Conservation (phyloP, 371 early-diverging fungal genomes). For the Actinomortierella ambigua region DNA sequence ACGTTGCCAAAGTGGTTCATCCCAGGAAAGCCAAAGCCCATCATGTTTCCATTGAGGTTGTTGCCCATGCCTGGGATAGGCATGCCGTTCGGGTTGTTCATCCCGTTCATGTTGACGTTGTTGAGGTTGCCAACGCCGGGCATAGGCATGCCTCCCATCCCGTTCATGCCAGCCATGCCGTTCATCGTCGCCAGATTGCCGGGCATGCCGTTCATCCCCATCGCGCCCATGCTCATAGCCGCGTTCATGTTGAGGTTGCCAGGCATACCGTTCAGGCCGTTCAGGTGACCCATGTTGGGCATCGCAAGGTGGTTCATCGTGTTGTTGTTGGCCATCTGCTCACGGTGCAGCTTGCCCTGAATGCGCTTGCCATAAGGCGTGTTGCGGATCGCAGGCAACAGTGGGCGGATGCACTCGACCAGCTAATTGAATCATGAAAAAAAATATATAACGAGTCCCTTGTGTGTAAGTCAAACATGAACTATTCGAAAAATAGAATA, state of each 20-base stretch:
- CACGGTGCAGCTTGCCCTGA: slow-evolving; percentile 76
- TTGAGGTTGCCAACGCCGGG: slow-evolving; percentile 12
- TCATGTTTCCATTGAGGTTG: slow-evolving; percentile 27
- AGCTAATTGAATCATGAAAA: slow-evolving; percentile 46
- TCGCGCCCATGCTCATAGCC: slow-evolving; percentile 11
- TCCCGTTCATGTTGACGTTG: slow-evolving; percentile 14
- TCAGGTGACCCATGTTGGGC: slow-evolving; percentile 4
- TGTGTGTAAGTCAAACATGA: no score
- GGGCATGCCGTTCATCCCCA: slow-evolving; percentile 16
- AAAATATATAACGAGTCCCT: neutral
- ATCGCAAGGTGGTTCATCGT: slow-evolving; percentile 7
- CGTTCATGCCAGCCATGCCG: slow-evolving; percentile 13
- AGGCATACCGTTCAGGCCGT: slow-evolving; percentile 15
- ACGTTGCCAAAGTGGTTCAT: slow-evolving; percentile 43
- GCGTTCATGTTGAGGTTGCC: slow-evolving; percentile 1
- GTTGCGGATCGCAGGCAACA: slow-evolving; percentile 79
- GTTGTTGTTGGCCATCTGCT: slow-evolving; percentile 46
- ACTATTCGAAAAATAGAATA: no score
- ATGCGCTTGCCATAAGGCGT: slow-evolving; percentile 92
- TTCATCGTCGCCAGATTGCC: slow-evolving; percentile 11
- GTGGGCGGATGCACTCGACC: slow-evolving; percentile 78
- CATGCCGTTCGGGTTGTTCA: slow-evolving; percentile 7
- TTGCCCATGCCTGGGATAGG: slow-evolving; percentile 11
- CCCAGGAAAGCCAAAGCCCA: slow-evolving; percentile 31
- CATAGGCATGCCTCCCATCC: slow-evolving; percentile 9